phyloP scores from a whole-genome alignment of 345 rosid genomes.

The Trapa bicornis region DNA sequence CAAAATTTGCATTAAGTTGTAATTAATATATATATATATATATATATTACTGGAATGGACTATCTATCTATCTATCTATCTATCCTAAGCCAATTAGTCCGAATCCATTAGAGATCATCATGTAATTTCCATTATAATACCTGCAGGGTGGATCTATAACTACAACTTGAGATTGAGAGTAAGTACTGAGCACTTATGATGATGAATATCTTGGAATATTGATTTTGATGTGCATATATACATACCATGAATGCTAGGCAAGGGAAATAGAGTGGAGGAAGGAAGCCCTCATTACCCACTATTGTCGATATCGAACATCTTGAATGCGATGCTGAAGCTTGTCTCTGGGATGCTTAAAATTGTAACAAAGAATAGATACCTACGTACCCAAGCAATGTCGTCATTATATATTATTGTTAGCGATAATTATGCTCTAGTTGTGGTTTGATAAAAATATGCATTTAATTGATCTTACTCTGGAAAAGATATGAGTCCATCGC shows the following conservation, averaged over 20 bases:
- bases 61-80: too few species aligned
- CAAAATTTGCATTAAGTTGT: not conserved
- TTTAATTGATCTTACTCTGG: constrained; percentile 31
- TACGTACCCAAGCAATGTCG: constrained; percentile 3
- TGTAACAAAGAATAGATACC: constrained; percentile 56
- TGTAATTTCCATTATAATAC: too few species aligned
- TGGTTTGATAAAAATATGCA: not conserved
- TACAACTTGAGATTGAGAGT: too few species aligned
- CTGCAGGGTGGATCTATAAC: too few species aligned
- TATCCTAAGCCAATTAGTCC: too few species aligned
- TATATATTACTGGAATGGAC: too few species aligned
- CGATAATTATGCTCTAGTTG: not conserved
- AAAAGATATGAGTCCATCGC: constrained; percentile 54
- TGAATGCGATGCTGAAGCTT: constrained; percentile 48
- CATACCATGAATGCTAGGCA: not conserved
- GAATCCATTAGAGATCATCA: too few species aligned
- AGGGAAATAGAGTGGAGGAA: not conserved
- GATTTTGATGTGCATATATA: not conserved
- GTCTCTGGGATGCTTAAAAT: constrained; percentile 67
- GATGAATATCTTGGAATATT: too few species aligned
- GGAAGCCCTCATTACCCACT: constrained; percentile 23
- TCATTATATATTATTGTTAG: too few species aligned
- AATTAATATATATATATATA: too few species aligned
- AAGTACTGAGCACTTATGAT: too few species aligned
- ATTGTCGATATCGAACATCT: constrained; percentile 53